These are phyloP conservation scores for Fusarium decemcellulare DNA, from an alignment of 2,329 filamentous ascomycete genomes.

Conservation along the genomic window DNA sequence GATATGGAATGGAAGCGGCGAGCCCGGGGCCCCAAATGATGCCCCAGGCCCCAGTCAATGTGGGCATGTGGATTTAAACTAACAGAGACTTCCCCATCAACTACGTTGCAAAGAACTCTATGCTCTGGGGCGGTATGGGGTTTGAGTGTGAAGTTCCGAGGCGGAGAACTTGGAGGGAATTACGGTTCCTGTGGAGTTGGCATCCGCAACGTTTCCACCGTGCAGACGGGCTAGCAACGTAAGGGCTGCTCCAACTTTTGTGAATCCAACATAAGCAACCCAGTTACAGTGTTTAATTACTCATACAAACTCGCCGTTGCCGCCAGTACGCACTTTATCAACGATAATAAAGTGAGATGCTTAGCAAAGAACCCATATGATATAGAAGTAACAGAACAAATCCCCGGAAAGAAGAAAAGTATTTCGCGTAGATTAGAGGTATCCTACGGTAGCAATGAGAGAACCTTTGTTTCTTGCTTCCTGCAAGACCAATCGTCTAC, in stretches of 20 bases:
- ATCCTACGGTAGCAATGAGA: too few relatives aligned
- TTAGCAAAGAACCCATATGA: not conserved
- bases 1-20: constrained; percentile 1
- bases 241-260: not conserved
- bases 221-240: not conserved
- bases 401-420: too few relatives aligned
- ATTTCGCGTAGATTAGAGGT: too few relatives aligned
- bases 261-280: not conserved
- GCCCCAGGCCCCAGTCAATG: constrained; percentile 21
- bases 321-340: not conserved
- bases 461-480: too few relatives aligned
- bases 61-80: constrained; percentile 18
- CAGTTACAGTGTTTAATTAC: not conserved
- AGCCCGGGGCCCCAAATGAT: constrained; percentile 9
- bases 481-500: too few relatives aligned
- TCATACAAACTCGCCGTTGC: not conserved
- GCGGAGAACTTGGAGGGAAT: constrained; percentile 10
- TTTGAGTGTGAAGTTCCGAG: constrained; percentile 2
- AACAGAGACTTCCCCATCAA: constrained; percentile 19
- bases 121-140: constrained; percentile 18
- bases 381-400: too few relatives aligned
- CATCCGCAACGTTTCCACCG: constrained; percentile 16
- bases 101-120: constrained; percentile 12
- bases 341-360: not conserved
- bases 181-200: constrained; percentile 16